These are phyloP conservation scores for Pinus tabuliformis DNA, from an alignment of 75 land plant species.

Conservation along the genomic window DNA sequence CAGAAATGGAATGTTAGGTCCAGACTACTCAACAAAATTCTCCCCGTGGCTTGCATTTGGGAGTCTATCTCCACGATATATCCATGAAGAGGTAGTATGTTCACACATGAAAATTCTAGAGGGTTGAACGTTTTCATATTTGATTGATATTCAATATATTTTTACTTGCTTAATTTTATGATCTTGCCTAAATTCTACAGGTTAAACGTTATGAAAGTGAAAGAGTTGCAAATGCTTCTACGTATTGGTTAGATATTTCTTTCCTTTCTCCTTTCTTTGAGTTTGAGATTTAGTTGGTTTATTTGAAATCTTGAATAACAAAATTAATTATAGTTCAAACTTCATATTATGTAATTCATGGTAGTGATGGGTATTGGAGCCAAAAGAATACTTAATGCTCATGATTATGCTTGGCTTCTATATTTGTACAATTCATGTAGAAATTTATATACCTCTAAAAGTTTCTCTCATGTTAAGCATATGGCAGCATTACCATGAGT, in stretches of 20 bases:
- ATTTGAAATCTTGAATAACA: background rate
- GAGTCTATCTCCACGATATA: conserved; percentile 76
- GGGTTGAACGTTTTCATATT: background rate
- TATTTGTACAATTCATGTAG: conserved; percentile 1
- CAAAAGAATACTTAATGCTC: background rate
- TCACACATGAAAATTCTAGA: background rate
- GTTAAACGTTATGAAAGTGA: conserved; percentile 90
- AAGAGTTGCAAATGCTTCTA: conserved; percentile 84
- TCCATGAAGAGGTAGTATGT: conserved; percentile 86
- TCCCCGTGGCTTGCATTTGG: conserved; percentile 98
- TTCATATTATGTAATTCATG: background rate
- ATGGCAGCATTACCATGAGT: background rate
- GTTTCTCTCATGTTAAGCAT: background rate
- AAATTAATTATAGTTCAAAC: background rate
- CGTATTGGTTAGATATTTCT: conserved; percentile 69
- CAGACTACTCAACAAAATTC: conserved; percentile 97
- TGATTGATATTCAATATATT: background rate
- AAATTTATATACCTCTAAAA: background rate
- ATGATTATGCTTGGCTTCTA: background rate
- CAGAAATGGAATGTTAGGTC: conserved; percentile 99
- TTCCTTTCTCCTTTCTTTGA: background rate
- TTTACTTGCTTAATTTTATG: background rate
- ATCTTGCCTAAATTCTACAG: conserved; percentile 25
- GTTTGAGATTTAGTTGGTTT: conserved; percentile 1
- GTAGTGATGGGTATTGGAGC: background rate